A percentile compares a stretch with the other conserved stretches of the same genome.
phyloP scores from a whole-genome alignment of 306 rosid genomes.

The Cicer chorassanicum region DNA sequence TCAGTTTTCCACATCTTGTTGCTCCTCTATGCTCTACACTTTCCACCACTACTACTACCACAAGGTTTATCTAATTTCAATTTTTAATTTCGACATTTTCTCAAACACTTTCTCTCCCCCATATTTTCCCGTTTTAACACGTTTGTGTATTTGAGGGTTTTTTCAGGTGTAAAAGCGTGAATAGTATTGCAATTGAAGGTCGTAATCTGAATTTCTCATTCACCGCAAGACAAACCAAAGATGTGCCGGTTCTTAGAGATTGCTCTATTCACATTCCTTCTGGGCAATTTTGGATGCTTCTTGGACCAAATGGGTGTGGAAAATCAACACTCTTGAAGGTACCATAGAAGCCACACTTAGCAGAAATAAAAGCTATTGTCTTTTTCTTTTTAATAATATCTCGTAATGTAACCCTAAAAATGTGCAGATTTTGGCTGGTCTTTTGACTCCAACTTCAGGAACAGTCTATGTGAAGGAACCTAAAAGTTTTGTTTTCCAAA shows the following conservation, averaged over 20 bases:
- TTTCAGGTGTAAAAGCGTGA: constrained; percentile 51
- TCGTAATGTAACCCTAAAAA: constrained; percentile 6
- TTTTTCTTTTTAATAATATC: background rate
- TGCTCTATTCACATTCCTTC: constrained; percentile 79
- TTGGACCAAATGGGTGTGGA: constrained; percentile 90
- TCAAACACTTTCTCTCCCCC: constrained; percentile 41
- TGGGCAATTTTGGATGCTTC: constrained; percentile 92
- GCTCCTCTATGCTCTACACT: constrained; percentile 50
- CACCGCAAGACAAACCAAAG: constrained; percentile 53
- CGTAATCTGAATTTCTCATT: constrained; percentile 66
- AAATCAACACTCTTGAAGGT: constrained; percentile 93
- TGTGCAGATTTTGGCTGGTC: constrained; percentile 81
- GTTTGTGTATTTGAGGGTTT: background rate
- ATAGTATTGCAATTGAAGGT: constrained; percentile 66
- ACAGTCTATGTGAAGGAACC: constrained; percentile 62
- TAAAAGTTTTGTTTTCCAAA: constrained; percentile 81
- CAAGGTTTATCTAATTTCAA: constrained; percentile 35
- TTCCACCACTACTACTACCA: constrained; percentile 43
- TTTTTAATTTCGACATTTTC: constrained; percentile 47
- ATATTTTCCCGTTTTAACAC: background rate
- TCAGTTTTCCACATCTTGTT: constrained; percentile 36
- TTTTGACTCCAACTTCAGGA: constrained; percentile 71
- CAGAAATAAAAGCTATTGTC: background rate
- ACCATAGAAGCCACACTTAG: background rate
- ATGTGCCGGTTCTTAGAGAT: constrained; percentile 66